Evolutionary conservation across 805 yeast genomes (phyloP), one percentile per base, ranked within the genome.

Genomic region (Candida taoyuanica): DNA sequence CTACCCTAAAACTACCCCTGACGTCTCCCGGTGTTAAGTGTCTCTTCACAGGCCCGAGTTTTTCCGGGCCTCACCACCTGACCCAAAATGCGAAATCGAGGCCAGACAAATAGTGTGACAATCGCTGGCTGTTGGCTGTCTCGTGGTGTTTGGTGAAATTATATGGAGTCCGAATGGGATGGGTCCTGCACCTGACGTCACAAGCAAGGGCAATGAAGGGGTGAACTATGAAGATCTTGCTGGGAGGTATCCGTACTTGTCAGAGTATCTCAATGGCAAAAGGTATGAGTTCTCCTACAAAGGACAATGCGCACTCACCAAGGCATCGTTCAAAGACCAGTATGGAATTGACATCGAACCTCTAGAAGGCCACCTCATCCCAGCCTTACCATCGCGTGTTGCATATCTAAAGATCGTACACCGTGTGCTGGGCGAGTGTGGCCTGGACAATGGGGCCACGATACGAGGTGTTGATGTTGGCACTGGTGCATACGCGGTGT

Each of bases 401-500:
- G 15, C 20, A 4, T 52, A 52, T 15, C 15, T 52, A 15, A 20
- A 18, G 4, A 40, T 43, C 12, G 32, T 48, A 2, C 5, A 29
- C 1, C 17, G 42, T 0, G 36, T 52, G 3, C 24, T 52, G 5
- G 5, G 31, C 12, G 50, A 49, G 27, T 39, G 42, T 9, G 40
- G 39, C 6, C n/a, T 27, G 15, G 11, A 21, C 9, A 25, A 16
- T 12, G 25, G 16, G 4, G 19, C 5, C 4, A 5, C n/a, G n/a
- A 21, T 42, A n/a, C 29, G 27, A 14, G 69, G 65, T 1, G 34
- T 69, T n/a, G 76, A 72, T 43, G 57, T 71, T 14, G 80, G 80
- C 1, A 68, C 74, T 0, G 78, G 80, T 1, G 67, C 69, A 17
- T 57, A 67, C 29, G 70, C 70, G 4, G 67, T 74, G 1, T 74